A percentile compares a stretch with the other conserved stretches of the same genome.
Evolutionary conservation across 495 filamentous ascomycete genomes (phyloP).

Genomic region (Neurospora tetrasperma): DNA sequence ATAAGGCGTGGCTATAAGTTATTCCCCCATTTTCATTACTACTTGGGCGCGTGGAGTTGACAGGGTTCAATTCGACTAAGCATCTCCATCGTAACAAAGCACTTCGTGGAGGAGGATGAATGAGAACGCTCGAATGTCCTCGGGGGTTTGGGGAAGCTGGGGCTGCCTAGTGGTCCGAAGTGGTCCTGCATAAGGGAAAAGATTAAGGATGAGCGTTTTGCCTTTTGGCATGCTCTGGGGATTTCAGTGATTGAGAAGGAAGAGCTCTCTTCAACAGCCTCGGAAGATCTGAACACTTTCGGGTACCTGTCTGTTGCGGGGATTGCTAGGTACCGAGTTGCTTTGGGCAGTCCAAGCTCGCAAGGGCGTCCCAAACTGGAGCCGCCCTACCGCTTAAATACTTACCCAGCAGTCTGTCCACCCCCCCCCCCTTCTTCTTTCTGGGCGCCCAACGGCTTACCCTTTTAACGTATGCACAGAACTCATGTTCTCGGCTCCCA

Average conservation of each 20-base stretch:
- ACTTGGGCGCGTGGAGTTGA: background rate
- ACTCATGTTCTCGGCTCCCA: background rate
- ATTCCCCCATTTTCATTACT: background rate
- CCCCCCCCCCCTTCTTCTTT: background rate
- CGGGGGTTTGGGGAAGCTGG: background rate
- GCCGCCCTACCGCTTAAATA: background rate
- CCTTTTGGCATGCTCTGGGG: background rate
- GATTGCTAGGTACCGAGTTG: background rate
- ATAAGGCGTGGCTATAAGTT: background rate
- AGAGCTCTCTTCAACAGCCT: background rate
- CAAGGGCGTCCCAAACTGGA: background rate
- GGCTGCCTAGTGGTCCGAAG: background rate
- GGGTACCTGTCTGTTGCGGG: background rate
- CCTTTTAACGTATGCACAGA: too few relatives aligned
- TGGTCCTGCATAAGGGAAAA: background rate
- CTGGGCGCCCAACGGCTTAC: background rate
- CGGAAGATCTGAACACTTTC: background rate
- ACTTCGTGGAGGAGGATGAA: background rate
- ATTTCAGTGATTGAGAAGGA: background rate
- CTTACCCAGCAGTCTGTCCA: background rate
- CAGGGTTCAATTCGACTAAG: background rate
- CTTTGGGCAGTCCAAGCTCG: background rate
- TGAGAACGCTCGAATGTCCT: background rate
- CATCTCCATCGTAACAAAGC: background rate
- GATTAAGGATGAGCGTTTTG: too few relatives aligned